phyloP scores from a whole-genome alignment of 306 rosid genomes.

The Prunus campanulata region DNA sequence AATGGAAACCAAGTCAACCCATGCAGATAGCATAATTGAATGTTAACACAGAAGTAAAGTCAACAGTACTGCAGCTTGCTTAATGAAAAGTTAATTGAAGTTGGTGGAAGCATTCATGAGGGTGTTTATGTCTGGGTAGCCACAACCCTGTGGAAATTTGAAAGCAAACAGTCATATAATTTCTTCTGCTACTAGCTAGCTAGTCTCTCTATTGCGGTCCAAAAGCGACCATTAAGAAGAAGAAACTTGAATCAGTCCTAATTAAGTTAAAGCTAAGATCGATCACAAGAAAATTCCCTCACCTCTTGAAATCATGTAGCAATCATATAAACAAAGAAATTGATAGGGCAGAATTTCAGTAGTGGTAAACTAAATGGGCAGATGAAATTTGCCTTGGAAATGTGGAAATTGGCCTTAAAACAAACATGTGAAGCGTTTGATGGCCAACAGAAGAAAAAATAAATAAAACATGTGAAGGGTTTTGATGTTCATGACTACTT shows the following conservation, averaged over 20 bases:
- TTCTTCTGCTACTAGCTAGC: not conserved
- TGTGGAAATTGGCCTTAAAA: not conserved
- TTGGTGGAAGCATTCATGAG: constrained; percentile 10
- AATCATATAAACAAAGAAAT: not conserved
- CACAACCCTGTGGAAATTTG: constrained; percentile 9
- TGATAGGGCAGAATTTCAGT: not conserved
- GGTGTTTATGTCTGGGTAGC: constrained; percentile 7
- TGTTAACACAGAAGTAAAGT: not conserved
- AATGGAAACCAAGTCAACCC: constrained; percentile 18
- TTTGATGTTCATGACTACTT: constrained; percentile 2
- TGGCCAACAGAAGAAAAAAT: not conserved
- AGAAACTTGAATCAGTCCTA: not conserved
- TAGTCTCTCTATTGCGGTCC: not conserved
- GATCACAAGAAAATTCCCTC: not conserved
- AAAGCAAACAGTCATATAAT: not conserved
- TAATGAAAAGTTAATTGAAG: constrained; percentile 9
- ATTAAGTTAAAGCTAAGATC: not conserved
- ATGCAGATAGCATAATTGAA: constrained; percentile 14
- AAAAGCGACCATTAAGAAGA: not conserved
- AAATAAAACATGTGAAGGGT: constrained; percentile 5
- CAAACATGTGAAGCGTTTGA: constrained; percentile 17
- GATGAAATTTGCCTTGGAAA: not conserved
- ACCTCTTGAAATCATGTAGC: not conserved
- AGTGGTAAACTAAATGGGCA: not conserved
- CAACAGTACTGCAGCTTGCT: constrained; percentile 11